Conservation (phyloP, 148 eudicot genomes). For the Cornus controversa region DNA sequence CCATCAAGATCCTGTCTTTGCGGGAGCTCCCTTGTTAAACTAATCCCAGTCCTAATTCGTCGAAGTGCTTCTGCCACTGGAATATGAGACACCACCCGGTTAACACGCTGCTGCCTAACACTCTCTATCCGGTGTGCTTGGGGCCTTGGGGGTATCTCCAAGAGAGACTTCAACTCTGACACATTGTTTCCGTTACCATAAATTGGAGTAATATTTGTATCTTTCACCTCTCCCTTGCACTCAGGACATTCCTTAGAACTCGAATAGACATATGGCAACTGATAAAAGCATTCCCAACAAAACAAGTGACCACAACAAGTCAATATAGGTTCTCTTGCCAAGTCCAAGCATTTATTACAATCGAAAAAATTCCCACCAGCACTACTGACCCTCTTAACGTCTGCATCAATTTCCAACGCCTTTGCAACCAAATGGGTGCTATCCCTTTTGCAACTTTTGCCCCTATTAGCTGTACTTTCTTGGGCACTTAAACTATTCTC, state of each 20-base stretch:
- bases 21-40: slow-evolving; percentile 25
- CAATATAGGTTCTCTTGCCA: slow-evolving; percentile 53
- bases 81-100: slow-evolving; percentile 28
- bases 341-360: slow-evolving; percentile 52
- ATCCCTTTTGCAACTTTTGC: slow-evolving; percentile 34
- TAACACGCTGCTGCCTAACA: slow-evolving; percentile 38
- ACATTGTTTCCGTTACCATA: slow-evolving; percentile 42
- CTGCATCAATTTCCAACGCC: slow-evolving; percentile 44
- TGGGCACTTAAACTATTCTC: not conserved
- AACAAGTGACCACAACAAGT: slow-evolving; percentile 68
- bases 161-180: slow-evolving; percentile 20
- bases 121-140: slow-evolving; percentile 53
- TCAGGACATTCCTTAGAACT: slow-evolving; percentile 58
- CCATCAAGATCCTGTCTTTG: not conserved
- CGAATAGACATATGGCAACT: slow-evolving; percentile 33
- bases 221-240: slow-evolving; percentile 58
- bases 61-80: slow-evolving; percentile 50
- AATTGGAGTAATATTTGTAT: slow-evolving; percentile 41
- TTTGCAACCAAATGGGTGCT: slow-evolving; percentile 39
- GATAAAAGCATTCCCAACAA: slow-evolving; percentile 63
- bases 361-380: slow-evolving; percentile 42
- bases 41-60: slow-evolving; percentile 40
- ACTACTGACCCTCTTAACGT: slow-evolving; percentile 21
- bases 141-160: slow-evolving; percentile 55
- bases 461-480: slow-evolving; percentile 8